These are phyloP conservation scores for Suhomyces anneliseae DNA, from an alignment of 1,139 yeast genomes.

Conservation along the genomic window DNA sequence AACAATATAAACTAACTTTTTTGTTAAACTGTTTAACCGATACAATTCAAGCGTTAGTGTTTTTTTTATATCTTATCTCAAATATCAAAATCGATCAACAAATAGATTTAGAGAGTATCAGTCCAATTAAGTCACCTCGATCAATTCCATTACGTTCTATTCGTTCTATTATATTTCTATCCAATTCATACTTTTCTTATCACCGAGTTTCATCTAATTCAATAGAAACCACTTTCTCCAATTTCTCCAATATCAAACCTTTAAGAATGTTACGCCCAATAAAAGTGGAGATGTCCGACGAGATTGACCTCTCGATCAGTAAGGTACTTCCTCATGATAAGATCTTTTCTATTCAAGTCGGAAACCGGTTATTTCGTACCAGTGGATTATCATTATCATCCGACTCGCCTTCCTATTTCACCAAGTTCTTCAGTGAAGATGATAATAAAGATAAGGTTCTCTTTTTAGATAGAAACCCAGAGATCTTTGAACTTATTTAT, in stretches of 20 bases:
- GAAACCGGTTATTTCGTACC: constrained; percentile 54
- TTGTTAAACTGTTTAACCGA: too few relatives aligned
- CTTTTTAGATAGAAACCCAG: constrained; percentile 79
- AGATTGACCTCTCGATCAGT: constrained; percentile 55
- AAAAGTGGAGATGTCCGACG: constrained; percentile 20
- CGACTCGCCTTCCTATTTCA: constrained; percentile 70
- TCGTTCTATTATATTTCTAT: too few relatives aligned
- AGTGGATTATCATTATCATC: constrained; percentile 87
- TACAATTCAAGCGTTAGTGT: too few relatives aligned
- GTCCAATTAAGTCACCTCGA: too few relatives aligned
- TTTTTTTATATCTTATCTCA: too few relatives aligned
- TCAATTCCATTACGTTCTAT: too few relatives aligned
- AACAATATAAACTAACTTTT: too few relatives aligned
- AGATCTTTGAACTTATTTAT: constrained; percentile 63
- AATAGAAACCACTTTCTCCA: too few relatives aligned
- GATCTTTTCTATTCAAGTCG: constrained; percentile 74
- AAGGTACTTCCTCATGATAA: constrained; percentile 60
- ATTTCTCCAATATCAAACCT: neutral
- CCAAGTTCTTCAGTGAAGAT: constrained; percentile 42
- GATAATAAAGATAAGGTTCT: constrained; percentile 47
- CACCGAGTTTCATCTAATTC: too few relatives aligned
- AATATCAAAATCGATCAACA: too few relatives aligned
- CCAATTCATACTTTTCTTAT: too few relatives aligned
- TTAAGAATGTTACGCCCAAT: constrained; percentile 11
- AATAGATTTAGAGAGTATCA: too few relatives aligned